Conservation (phyloP, 257 asterid genomes). For the Fraxinus cuspidata region DNA sequence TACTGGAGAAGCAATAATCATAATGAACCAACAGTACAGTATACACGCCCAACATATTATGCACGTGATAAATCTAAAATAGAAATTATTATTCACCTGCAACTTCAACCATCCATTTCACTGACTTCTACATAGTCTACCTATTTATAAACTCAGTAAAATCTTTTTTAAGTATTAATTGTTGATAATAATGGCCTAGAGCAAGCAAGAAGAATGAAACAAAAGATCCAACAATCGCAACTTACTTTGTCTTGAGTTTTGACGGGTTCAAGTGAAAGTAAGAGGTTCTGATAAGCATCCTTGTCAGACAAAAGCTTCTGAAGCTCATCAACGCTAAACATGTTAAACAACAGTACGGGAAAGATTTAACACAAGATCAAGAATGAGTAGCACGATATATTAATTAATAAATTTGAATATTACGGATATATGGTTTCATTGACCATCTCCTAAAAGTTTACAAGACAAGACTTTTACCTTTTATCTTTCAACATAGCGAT, state of each 20-base stretch:
- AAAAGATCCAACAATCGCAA: slow-evolving; percentile 7
- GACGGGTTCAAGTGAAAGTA: slow-evolving; percentile 82
- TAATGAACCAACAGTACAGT: not conserved
- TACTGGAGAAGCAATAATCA: slow-evolving; percentile 8
- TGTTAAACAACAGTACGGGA: slow-evolving; percentile 13
- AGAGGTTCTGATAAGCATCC: slow-evolving; percentile 71
- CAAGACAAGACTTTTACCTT: slow-evolving; percentile 45
- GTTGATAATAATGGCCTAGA: not conserved
- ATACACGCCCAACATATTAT: not conserved
- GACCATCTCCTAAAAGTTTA: not conserved
- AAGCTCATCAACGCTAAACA: slow-evolving; percentile 75
- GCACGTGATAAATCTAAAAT: not conserved
- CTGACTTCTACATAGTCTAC: not conserved
- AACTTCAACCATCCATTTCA: not conserved
- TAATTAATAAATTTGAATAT: slow-evolving; percentile 1
- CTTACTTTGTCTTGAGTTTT: slow-evolving; percentile 83
- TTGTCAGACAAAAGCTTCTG: slow-evolving; percentile 79
- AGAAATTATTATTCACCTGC: not conserved
- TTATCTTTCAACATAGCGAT: slow-evolving; percentile 63
- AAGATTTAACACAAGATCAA: slow-evolving; percentile 1
- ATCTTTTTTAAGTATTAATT: not conserved
- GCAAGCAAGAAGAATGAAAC: slow-evolving; percentile 8
- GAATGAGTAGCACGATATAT: not conserved
- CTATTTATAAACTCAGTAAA: not conserved
- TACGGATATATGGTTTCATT: not conserved